Evolutionary conservation across 2,329 filamentous ascomycete genomes (phyloP).

Genomic region (Ambrosiella beaveri): DNA sequence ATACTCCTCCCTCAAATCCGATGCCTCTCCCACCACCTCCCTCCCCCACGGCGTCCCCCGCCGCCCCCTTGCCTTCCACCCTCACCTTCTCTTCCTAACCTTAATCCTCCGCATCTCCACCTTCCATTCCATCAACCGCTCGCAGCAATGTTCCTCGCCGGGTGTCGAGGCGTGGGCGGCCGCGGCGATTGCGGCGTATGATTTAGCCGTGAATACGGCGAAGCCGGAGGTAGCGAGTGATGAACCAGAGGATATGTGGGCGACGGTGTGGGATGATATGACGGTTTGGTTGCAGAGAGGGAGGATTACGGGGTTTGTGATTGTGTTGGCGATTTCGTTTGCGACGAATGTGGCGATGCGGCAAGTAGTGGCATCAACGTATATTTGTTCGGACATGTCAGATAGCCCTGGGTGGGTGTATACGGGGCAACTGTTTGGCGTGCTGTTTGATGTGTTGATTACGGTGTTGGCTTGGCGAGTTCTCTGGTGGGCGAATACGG

Average conservation of each 20-base stretch:
- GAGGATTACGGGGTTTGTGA: constrained; percentile 16
- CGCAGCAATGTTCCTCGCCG: constrained; percentile 32
- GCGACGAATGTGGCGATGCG: neutral
- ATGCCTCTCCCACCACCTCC: neutral
- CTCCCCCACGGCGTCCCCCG: constrained; percentile 21
- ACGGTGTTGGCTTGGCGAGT: constrained; percentile 33
- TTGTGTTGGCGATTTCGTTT: constrained; percentile 19
- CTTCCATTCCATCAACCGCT: constrained; percentile 27
- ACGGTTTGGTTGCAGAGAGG: constrained; percentile 27
- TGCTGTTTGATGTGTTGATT: constrained; percentile 30
- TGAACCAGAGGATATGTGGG: constrained; percentile 30
- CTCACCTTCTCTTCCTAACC: constrained; percentile 27
- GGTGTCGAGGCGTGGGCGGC: constrained; percentile 28
- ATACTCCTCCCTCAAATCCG: neutral
- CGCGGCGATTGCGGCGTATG: constrained; percentile 10
- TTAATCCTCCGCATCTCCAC: constrained; percentile 32
- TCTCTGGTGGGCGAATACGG: constrained; percentile 32
- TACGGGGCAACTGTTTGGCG: constrained; percentile 26
- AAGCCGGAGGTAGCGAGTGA: constrained; percentile 13
- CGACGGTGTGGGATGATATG: constrained; percentile 30
- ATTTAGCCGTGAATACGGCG: constrained; percentile 5
- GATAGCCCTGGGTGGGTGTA: constrained; percentile 24
- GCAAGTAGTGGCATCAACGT: constrained; percentile 29
- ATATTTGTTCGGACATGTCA: constrained; percentile 29
- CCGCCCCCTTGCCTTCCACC: constrained; percentile 29